Evolutionary conservation across 2,329 filamentous ascomycete genomes (phyloP), one percentile per base, ranked within the genome.

Genomic region (Colletotrichum incanum): DNA sequence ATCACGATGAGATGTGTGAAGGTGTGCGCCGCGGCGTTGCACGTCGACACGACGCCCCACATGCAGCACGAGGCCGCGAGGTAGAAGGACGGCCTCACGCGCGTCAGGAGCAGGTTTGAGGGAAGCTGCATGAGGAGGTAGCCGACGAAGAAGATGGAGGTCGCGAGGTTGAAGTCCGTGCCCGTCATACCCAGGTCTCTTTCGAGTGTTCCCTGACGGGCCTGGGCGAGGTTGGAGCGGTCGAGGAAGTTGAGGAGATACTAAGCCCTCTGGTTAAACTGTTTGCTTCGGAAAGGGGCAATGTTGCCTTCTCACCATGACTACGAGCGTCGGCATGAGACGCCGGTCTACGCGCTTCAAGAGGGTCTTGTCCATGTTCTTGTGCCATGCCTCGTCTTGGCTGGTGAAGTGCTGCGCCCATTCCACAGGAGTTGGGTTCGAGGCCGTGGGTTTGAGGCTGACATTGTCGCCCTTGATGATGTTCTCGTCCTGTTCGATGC

Each of bases 91-190:
- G 89, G 89, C 12, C 84, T 82, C 39, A 89, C 80, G 3, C 86
- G 81, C 0, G 88, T 90, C 2, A 91, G 80, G 0, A 89, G 76
- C 68, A 91, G 82, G 72, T 92, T 92, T 0, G 88, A 90, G 0
- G 90, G 90, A 0, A 92, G 79, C 76, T 92, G 89, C 86, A 91
- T 90, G 16, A 90, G 79, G 0, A 91, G 80, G 74, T 92, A 92
- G 4, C 89, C 86, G 1, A 90, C 87, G 72, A 90, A 90, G 39
- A 89, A 80, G 74, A 89, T 87, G 72, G 84, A 86, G 5, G 86
- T 88, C 14, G 85, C 85, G 1, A 89, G 78, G 74, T 90, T 90
- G 76, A 88, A 90, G 59, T 91, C 86, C 2, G 87, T 90, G 9
- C 87, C 87, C 7, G 77, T 80, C 85, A 91, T 88, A 1, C 79